Conservation (phyloP, 148 eudicot species). For the Hydrangea macrophylla region DNA sequence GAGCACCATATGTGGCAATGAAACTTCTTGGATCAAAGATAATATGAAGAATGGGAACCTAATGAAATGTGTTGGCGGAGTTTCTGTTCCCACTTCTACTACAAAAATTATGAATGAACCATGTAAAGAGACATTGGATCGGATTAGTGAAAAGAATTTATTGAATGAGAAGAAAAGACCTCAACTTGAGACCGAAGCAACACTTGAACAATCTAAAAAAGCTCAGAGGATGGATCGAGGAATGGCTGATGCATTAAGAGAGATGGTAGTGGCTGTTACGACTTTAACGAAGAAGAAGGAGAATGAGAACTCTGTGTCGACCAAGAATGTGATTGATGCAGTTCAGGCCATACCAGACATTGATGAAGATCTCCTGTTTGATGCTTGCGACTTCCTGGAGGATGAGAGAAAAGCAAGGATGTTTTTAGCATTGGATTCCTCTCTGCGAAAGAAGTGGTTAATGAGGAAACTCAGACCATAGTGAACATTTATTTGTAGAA, state of each 20-base stretch:
- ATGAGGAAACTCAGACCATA: slow-evolving; percentile 11
- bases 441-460: slow-evolving; percentile 8
- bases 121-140: background rate
- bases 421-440: slow-evolving; percentile 8
- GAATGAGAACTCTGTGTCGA: background rate
- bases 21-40: background rate
- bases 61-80: background rate
- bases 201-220: background rate
- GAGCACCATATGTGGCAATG: slow-evolving; percentile 10
- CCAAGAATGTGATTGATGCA: slow-evolving; percentile 2
- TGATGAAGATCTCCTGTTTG: slow-evolving; percentile 7
- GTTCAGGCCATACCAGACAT: slow-evolving; percentile 13
- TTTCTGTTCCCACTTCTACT: background rate
- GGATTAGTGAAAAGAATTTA: background rate
- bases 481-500: background rate
- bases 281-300: slow-evolving; percentile 9
- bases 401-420: slow-evolving; percentile 13
- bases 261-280: slow-evolving; percentile 10
- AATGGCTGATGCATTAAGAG: background rate
- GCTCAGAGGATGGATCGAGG: background rate
- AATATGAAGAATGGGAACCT: background rate
- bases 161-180: background rate
- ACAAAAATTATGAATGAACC: background rate
- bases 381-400: slow-evolving; percentile 15
- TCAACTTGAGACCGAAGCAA: background rate